Evolutionary conservation across 2,329 filamentous ascomycete species (phyloP).

Genomic region (Bipolaris bicolor): DNA sequence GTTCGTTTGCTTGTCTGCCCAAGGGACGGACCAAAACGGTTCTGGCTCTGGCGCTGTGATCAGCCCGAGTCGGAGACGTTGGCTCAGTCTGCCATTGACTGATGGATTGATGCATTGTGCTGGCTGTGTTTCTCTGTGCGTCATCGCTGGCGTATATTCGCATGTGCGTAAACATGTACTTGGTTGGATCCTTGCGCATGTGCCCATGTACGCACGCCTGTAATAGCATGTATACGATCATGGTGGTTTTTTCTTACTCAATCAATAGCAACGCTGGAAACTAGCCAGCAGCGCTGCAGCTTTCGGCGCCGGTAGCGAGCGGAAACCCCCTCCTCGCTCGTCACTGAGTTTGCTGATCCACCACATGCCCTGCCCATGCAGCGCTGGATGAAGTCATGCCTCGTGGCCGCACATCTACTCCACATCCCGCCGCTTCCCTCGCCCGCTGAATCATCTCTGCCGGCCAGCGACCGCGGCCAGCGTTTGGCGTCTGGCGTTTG

Average conservation of each 20-base stretch:
- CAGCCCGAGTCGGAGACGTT: constrained; percentile 12
- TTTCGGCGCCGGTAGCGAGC: constrained; percentile 37
- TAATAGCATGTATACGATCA: not conserved
- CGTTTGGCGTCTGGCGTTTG: no score
- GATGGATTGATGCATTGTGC: no score
- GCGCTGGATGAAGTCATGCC: constrained; percentile 31
- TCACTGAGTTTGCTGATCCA: constrained; percentile 33
- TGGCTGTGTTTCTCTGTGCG: not conserved
- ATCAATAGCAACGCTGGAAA: constrained; percentile 20
- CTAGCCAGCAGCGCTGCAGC: constrained; percentile 20
- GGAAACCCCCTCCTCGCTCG: constrained; percentile 11
- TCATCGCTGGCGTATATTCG: not conserved
- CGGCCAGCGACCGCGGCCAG: no score
- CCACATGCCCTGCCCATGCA: constrained; percentile 23
- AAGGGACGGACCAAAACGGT: not conserved
- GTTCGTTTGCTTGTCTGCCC: not conserved
- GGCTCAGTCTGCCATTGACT: not conserved
- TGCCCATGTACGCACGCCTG: no score
- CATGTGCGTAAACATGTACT: not conserved
- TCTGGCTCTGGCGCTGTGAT: constrained; percentile 9
- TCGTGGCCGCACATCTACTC: constrained; percentile 22
- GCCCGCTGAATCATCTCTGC: constrained; percentile 6
- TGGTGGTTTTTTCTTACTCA: not conserved
- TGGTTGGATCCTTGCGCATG: no score
- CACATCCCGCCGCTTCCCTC: constrained; percentile 5